Conservation (phyloP, 306 rosid species). For the Arachis hypogaea region DNA sequence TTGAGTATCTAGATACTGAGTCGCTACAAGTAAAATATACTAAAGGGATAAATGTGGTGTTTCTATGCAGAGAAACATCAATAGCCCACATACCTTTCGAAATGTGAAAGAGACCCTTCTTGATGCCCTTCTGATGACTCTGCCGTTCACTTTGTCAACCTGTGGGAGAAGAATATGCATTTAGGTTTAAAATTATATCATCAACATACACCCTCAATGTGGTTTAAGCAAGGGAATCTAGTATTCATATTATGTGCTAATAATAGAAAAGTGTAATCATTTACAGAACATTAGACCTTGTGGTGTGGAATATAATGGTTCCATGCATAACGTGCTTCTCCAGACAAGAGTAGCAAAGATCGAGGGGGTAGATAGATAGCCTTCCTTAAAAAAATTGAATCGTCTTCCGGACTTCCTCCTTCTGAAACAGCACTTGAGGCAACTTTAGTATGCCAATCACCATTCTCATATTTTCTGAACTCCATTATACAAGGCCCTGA, state of each 20-base stretch:
- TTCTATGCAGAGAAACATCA: constrained; percentile 9
- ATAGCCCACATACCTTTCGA: constrained; percentile 62
- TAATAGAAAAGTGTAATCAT: constrained; percentile 14
- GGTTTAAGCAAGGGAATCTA: not conserved
- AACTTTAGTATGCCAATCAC: constrained; percentile 50
- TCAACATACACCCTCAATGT: constrained; percentile 26
- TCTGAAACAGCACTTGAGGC: constrained; percentile 46
- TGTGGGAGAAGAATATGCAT: constrained; percentile 38
- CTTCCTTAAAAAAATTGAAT: constrained; percentile 57
- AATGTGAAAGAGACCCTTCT: constrained; percentile 91
- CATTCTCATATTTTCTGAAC: constrained; percentile 70
- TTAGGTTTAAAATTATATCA: constrained; percentile 25
- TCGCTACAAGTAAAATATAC: constrained; percentile 7
- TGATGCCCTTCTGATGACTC: constrained; percentile 63
- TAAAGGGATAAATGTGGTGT: not conserved
- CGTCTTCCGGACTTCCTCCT: constrained; percentile 50
- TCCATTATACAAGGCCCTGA: constrained; percentile 99
- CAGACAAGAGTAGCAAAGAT: constrained; percentile 75
- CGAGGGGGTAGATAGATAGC: constrained; percentile 83
- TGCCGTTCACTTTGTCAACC: constrained; percentile 74
- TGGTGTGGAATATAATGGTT: constrained; percentile 92
- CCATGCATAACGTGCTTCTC: constrained; percentile 95
- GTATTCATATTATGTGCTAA: constrained; percentile 9
- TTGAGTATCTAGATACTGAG: constrained; percentile 18
- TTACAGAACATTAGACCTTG: constrained; percentile 57